A percentile compares a stretch with the other conserved stretches of the same genome.
Conservation (phyloP, 768 basidiomycete species). For the Trametes elegans region DNA sequence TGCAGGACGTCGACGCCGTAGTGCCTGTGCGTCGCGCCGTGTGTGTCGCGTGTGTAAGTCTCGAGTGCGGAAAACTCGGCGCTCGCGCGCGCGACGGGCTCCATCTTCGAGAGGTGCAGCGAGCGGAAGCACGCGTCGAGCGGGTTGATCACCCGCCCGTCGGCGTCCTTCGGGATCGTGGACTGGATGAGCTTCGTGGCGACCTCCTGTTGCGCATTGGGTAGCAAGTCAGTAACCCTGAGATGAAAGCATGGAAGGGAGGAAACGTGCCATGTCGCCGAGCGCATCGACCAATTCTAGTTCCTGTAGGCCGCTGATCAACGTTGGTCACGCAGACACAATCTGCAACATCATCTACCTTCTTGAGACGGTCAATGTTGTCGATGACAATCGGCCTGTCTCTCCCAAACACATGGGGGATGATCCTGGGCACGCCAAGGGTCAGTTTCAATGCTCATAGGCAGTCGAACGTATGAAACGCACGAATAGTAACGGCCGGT, state of each 20-base stretch:
- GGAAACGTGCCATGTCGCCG: constrained; percentile 51
- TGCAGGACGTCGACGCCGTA: constrained; percentile 42
- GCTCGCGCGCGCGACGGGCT: constrained; percentile 39
- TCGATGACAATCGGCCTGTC: constrained; percentile 45
- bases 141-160: constrained; percentile 52
- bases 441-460: too few species aligned
- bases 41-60: constrained; percentile 51
- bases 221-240: not conserved
- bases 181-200: constrained; percentile 54
- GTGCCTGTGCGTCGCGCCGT: constrained; percentile 52
- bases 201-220: constrained; percentile 41
- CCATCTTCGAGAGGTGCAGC: constrained; percentile 51
- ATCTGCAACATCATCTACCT: too few species aligned
- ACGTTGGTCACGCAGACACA: too few species aligned
- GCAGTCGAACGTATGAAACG: constrained; percentile 16
- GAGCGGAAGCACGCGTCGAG: constrained; percentile 55
- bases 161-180: constrained; percentile 36
- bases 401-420: constrained; percentile 62
- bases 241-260: not conserved
- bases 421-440: constrained; percentile 35
- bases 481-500: constrained; percentile 59
- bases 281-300: constrained; percentile 64
- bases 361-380: constrained; percentile 38
- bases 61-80: constrained; percentile 49
- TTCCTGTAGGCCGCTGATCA: constrained; percentile 39